Evolutionary conservation across 345 rosid species (phyloP), one percentile per base, ranked within the genome.

Genomic region (Theobroma cacao): DNA sequence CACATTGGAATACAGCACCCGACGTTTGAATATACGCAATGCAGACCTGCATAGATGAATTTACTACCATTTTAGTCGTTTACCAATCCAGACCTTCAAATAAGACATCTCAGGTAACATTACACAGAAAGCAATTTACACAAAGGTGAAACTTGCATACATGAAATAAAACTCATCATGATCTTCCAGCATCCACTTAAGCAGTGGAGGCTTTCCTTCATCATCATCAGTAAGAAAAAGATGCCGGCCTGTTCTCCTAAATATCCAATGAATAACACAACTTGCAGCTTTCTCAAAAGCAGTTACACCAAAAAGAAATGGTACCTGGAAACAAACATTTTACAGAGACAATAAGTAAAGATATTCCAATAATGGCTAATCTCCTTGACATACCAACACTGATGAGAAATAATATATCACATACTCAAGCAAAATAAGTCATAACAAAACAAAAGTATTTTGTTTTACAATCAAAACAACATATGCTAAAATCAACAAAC

Each of bases 301-400:
- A 77, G 94, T 56, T 48, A 96, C 87, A 53, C 99, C 99, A 83
- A 96, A 94, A 81, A 96, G 99, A 88, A 96, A 96, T 15, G 99
- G 99, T 33, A 94, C 99, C 98, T 96, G 86, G 80, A 86, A 75
- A 36, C 53, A 67, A 41, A 14, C 7, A 68, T 24, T 65, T 65
- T 11, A 22, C 31, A 2, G 1, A 1, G 13, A 56, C 60, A 50
- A 50, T 71, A 65, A 73, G 38, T 50, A 79, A 72, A 78, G 64
- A 67, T n/a, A 20, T n/a, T 12, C 59, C 14, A 7, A 71, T 20
- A n/a, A 72, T 34, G 28, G n/a, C 62, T 52, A 72, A 33, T 10
- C 11, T 10, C 41, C 60, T 33, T 31, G 30, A n/a, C 75, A 71
- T 71, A 17, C 26, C 28, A 33, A 31, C 43, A 50, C 14, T 31